phyloP scores from a whole-genome alignment of 805 yeast genomes.

The Sugiyamaella chiloensis region DNA sequence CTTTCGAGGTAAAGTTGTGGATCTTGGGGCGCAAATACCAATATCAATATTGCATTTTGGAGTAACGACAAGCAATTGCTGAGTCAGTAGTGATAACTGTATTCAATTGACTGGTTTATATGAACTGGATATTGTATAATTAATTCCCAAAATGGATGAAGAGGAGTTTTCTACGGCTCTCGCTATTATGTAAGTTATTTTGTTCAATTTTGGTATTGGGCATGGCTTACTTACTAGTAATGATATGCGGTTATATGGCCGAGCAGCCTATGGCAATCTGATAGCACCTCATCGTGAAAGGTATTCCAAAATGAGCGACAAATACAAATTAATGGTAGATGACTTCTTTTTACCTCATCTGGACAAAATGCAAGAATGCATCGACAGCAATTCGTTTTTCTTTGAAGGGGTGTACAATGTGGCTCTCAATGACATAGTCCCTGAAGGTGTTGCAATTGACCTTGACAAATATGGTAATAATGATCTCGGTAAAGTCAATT shows the following conservation, averaged over 20 bases:
- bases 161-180: conserved; percentile 3
- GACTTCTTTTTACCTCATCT: conserved; percentile 13
- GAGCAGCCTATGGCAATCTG: conserved; percentile 12
- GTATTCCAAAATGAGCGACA: conserved; percentile 7
- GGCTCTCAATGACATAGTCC: conserved; percentile 12
- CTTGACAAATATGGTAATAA: conserved; percentile 30
- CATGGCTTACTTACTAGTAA: conserved; percentile 1
- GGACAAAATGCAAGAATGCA: conserved; percentile 16
- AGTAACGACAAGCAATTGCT: too few relatives aligned
- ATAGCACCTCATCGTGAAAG: conserved; percentile 15
- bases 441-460: not conserved
- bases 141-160: conserved; percentile 12
- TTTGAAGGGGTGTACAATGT: conserved; percentile 22
- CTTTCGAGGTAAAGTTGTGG: too few relatives aligned
- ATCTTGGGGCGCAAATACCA: too few relatives aligned
- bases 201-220: not conserved
- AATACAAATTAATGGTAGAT: conserved; percentile 9
- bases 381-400: conserved; percentile 24
- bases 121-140: too few relatives aligned
- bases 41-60: too few relatives aligned
- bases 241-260: conserved; percentile 11
- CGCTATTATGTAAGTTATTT: conserved; percentile 2
- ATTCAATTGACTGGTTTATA: too few relatives aligned
- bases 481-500: conserved; percentile 57
- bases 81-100: too few relatives aligned